Evolutionary conservation across 208 protist genomes (phyloP), one percentile per base, ranked within the genome.

Genomic region (Trypanosomatidae sp.): DNA sequence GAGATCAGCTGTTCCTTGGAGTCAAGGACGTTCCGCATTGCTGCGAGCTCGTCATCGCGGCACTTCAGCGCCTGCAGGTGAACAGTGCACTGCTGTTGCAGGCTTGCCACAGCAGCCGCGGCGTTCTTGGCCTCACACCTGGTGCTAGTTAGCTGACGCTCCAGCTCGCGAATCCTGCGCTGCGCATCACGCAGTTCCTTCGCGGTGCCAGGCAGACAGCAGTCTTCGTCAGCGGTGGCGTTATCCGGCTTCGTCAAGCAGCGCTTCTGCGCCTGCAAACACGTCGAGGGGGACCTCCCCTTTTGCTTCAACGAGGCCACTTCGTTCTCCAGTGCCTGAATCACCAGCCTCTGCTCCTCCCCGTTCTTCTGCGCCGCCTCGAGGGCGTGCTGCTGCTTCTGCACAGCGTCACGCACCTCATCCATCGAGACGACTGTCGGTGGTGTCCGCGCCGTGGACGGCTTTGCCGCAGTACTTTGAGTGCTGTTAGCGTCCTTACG

Each of bases 391-490:
- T 71, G 74, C 72, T 74, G 71, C 58, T 79, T 72, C 76, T 84
- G 77, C 28, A 79, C 74, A 3, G 74, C 83, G 25, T 86, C 80
- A 1, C 86, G 86, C 50, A 91, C 76, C 39, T 60, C 55, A 43
- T 83, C 83, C 69, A 87, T 74, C 15, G 77, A 71, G 4, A 73
- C 58, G 17, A 56, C 12, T 25, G 22, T 12, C 9, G 9, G n/a
- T 19, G 41, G 41, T 8, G 19, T 71, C 69, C 4, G 28, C n/a
- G 69, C 47, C 55, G 71, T 30, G 36, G 36, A 28, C 17, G 59
- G 4, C 59, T 44, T 65, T n/a, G 7, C 47, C 53, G 52, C 60
- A 22, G 30, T 15, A 2, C 22, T 10, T 17, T 39, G 43, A 43
- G 43, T 65, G 15, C 3, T 6, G 39, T 87, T 81, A 0, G 58